These are phyloP conservation scores for Kwoniella sp. DNA, from an alignment of 768 basidiomycete genomes.

Conservation along the genomic window DNA sequence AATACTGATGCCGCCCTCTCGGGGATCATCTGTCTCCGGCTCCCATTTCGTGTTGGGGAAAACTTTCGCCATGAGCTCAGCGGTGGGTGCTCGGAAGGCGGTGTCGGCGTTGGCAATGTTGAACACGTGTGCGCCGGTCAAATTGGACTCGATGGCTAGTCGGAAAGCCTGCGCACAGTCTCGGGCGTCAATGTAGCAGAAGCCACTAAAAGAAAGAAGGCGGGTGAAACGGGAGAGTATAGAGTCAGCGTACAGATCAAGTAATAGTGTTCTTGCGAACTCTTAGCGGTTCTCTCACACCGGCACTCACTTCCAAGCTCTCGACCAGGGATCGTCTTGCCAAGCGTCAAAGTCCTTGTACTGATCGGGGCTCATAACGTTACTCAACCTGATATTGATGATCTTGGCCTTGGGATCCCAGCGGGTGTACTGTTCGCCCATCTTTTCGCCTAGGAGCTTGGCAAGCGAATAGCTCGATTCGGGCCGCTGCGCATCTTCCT, in stretches of 20 bases:
- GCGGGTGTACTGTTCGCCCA: conserved; percentile 43
- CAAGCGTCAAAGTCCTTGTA: conserved; percentile 49
- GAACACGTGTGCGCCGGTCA: conserved; percentile 50
- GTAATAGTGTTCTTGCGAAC: too few relatives aligned
- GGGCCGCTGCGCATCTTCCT: conserved; percentile 41
- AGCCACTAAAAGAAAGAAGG: conserved; percentile 46
- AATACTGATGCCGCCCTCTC: conserved; percentile 49
- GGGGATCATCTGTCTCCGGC: conserved; percentile 45
- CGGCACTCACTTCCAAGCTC: conserved; percentile 51
- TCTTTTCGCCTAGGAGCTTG: conserved; percentile 53
- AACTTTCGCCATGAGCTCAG: conserved; percentile 45
- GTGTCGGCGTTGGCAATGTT: conserved; percentile 54
- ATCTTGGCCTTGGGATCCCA: conserved; percentile 48
- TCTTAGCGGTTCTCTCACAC: too few relatives aligned
- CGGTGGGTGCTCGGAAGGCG: conserved; percentile 38
- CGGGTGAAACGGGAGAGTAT: too few relatives aligned
- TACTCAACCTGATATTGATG: conserved; percentile 51
- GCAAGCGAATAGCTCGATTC: conserved; percentile 49
- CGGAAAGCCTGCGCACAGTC: conserved; percentile 53
- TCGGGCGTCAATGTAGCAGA: conserved; percentile 53
- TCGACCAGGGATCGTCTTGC: conserved; percentile 46
- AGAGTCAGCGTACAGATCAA: too few relatives aligned
- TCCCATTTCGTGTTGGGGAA: conserved; percentile 47
- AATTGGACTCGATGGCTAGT: conserved; percentile 40
- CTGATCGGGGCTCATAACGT: conserved; percentile 50